Evolutionary conservation across 1,284 basidiomycete species (phyloP), one percentile per base, ranked within the genome.

Genomic region (Ceratobasidium sp.): DNA sequence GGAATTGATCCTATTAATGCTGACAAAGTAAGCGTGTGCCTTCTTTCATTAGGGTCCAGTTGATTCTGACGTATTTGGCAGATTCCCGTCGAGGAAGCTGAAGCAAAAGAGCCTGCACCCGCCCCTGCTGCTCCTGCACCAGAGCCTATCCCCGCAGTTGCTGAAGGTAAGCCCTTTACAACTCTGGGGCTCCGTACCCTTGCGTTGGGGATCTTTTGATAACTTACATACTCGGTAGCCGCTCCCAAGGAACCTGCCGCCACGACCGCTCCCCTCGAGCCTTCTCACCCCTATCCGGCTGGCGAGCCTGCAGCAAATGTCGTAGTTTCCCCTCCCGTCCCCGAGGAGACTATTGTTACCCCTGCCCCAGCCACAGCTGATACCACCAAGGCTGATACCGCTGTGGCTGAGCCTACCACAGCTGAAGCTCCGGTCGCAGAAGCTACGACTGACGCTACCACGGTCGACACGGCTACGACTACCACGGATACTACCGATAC

Each of bases 1-100:
- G 77, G 77, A 34, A 69, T 76, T 43, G 77, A 78, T 62, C 77
- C 77, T 40, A 59, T 77, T 46, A 77, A 77, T 46, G 61, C 76
- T 51, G 59, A 70, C 19, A 77, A 77, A 67, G 76, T 65, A 61
- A 64, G 67, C 73, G 40, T 64, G 46, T 62, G 22, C 29, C 51
- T 59, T 29, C 59, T 56, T 52, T 52, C 29, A 44, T 56, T 29
- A 43, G 61, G 37, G 37, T 65, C 37, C 70, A 34, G 64, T 43
- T 40, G 44, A 29, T 59, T 59, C 29, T 64, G 57, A 65, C 64
- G 59, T 62, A 54, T 22, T 61, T 62, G 40, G 70, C 49, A 77
- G 76, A 77, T 77, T 52, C 70, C 70, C 25, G 57, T 73, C 70
- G 70, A 73, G 29, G 70, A 73, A 29, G 25, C 70, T 22, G 43